Conservation (phyloP, 2,329 filamentous ascomycete species). For the Penicillium sp. region DNA sequence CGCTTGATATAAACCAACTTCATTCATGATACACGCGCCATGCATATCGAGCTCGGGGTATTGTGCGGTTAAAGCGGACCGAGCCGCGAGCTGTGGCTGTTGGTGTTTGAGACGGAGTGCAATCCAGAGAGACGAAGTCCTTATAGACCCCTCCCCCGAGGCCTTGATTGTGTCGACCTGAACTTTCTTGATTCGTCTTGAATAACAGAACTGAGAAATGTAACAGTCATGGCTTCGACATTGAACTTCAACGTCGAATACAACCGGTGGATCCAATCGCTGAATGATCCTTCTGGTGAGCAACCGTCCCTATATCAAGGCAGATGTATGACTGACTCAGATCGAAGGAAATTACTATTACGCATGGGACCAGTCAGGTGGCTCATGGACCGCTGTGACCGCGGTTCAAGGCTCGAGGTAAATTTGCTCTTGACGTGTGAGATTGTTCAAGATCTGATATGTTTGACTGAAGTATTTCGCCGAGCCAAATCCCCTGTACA, state of each 20-base stretch:
- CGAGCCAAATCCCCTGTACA: neutral
- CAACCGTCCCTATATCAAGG: too few species aligned
- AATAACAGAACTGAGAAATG: neutral
- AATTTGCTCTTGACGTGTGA: neutral
- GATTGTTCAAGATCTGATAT: neutral
- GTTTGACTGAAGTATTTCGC: neutral
- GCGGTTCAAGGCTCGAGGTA: neutral
- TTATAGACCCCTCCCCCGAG: neutral
- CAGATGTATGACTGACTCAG: neutral
- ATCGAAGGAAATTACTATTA: neutral
- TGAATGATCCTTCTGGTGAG: constrained; percentile 4
- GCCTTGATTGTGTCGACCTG: neutral
- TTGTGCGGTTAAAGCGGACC: neutral
- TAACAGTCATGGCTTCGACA: constrained; percentile 1
- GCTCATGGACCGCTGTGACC: too few species aligned
- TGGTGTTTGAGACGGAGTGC: neutral
- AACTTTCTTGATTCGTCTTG: neutral
- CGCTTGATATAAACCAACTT: constrained; percentile 2
- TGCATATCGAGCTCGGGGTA: neutral
- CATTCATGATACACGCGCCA: constrained; percentile 6
- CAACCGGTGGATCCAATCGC: constrained; percentile 7
- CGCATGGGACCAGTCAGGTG: neutral
- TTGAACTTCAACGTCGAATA: constrained; percentile 2
- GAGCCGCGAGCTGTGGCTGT: constrained; percentile 3
- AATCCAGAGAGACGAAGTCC: neutral